Base-by-base conservation (phyloP, 306 rosid species). In the Vigna trinervia region DNA sequence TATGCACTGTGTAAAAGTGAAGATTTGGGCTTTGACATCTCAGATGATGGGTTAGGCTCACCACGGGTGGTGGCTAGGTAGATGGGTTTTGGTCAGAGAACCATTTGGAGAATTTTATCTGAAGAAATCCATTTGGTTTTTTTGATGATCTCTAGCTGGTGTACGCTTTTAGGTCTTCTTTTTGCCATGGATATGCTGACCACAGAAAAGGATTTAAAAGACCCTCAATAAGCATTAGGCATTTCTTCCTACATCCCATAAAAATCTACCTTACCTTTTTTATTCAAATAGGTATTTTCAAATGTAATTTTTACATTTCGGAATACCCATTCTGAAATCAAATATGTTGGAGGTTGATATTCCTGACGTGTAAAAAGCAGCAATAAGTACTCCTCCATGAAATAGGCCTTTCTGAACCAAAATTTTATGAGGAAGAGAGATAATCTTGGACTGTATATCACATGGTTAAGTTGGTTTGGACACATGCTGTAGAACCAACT, bases 1-100 rank as follows among this genome's bases (percentile, higher is more conserved):
- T 95, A 95, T 76, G 87, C 94, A 7, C 67, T 95, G 23, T 72
- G 88, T 70, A 95, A 86, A 84, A 90, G 90, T 58, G 99, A 90
- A 56, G 97, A 89, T 2, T 17, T 58, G 17, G 82, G 87, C 56
- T 89, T 82, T 75, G 99, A 95, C 0, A 70, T 84, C 78, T 95
- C 99, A 0, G 93, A 89, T 67, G 96, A 90, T 41, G 83, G 86
- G 13, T 26, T 84, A 23, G 79, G 86, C 1, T 82, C 90, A 32
- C 86, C 92, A 23, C 56, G 34, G 23, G 28, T 95, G 11, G 5
- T 43, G 15, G 97, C 97, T 0, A 86, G 97, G 73, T 94, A 86
- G 43, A 6, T 52, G n/a, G 2, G 3, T 39, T 30, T 6, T 36
- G 36, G 1, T 32, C 5, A 30, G 43, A 30, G 4, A 36, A n/a